phyloP scores from a whole-genome alignment of 2,329 filamentous ascomycete genomes.

The Phaeosphaeriaceae sp. region DNA sequence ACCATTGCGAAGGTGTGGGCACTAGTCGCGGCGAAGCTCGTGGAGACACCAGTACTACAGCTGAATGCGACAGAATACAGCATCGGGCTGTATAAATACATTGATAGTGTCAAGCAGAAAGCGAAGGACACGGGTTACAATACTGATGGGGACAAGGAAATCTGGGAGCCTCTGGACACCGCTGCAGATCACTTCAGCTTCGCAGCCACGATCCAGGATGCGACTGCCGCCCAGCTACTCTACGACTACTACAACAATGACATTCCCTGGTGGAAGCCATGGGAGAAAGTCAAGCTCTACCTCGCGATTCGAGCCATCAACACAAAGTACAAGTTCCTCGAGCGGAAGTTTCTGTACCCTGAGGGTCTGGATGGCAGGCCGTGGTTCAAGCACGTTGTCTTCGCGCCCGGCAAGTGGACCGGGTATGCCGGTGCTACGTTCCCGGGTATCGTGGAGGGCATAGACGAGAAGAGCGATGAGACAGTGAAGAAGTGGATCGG shows the following conservation, averaged over 20 bases:
- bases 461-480: slow-evolving; percentile 58
- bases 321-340: slow-evolving; percentile 81
- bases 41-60: slow-evolving; percentile 56
- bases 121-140: slow-evolving; percentile 22
- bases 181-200: slow-evolving; percentile 58
- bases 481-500: slow-evolving; percentile 51
- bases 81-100: slow-evolving; percentile 50
- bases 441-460: slow-evolving; percentile 68
- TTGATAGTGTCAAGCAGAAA: slow-evolving; percentile 49
- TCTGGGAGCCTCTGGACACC: slow-evolving; percentile 57
- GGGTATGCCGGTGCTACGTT: slow-evolving; percentile 81
- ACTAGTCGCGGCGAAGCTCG: slow-evolving; percentile 54
- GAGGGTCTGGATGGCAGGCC: slow-evolving; percentile 77
- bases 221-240: slow-evolving; percentile 55
- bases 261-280: slow-evolving; percentile 81
- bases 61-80: slow-evolving; percentile 59
- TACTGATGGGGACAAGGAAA: slow-evolving; percentile 36
- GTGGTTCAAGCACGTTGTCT: slow-evolving; percentile 97
- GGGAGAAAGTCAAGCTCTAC: slow-evolving; percentile 70
- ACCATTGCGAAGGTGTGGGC: slow-evolving; percentile 56
- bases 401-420: slow-evolving; percentile 89
- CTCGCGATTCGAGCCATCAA: slow-evolving; percentile 73
- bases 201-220: slow-evolving; percentile 60
- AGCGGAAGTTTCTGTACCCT: slow-evolving; percentile 78
- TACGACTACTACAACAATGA: slow-evolving; percentile 54